A percentile compares a stretch with the other conserved stretches of the same genome.
phyloP scores from a whole-genome alignment of 257 asterid species.

The Solanum chaucha region DNA sequence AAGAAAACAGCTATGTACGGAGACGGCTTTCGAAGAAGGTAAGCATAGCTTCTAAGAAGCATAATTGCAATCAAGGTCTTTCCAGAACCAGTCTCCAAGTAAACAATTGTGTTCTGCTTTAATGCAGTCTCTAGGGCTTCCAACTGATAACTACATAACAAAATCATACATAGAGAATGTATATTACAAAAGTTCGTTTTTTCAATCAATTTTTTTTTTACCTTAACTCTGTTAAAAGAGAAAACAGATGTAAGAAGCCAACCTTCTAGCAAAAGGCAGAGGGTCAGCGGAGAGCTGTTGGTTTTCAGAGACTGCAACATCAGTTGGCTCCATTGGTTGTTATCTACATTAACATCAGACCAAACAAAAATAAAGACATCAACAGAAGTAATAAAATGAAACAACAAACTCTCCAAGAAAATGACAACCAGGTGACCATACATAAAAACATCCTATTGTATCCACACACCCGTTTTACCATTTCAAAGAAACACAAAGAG shows the following conservation, averaged over 20 bases:
- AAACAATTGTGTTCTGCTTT: constrained; percentile 61
- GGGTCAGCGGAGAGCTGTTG: constrained; percentile 24
- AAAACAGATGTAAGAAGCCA: neutral
- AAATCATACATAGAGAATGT: neutral
- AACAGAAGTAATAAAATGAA: neutral
- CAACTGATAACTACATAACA: constrained; percentile 53
- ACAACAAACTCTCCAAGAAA: neutral
- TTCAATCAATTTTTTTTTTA: neutral
- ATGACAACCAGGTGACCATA: neutral
- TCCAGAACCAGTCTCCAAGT: constrained; percentile 80
- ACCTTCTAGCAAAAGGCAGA: constrained; percentile 51
- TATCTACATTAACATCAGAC: neutral
- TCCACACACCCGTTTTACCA: neutral
- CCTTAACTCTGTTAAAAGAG: neutral
- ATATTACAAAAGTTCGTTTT: neutral
- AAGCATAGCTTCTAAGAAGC: constrained; percentile 70
- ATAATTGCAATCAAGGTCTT: constrained; percentile 74
- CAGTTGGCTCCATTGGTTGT: constrained; percentile 6
- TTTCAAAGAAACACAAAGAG: neutral
- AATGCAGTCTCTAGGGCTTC: constrained; percentile 71
- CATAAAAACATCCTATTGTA: neutral
- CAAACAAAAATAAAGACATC: neutral
- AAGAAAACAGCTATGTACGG: constrained; percentile 58
- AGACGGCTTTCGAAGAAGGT: constrained; percentile 47
- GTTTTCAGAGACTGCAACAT: constrained; percentile 23